These are phyloP conservation scores for Hysterium pulicare DNA, from an alignment of 2,329 filamentous ascomycete genomes.

Conservation along the genomic window DNA sequence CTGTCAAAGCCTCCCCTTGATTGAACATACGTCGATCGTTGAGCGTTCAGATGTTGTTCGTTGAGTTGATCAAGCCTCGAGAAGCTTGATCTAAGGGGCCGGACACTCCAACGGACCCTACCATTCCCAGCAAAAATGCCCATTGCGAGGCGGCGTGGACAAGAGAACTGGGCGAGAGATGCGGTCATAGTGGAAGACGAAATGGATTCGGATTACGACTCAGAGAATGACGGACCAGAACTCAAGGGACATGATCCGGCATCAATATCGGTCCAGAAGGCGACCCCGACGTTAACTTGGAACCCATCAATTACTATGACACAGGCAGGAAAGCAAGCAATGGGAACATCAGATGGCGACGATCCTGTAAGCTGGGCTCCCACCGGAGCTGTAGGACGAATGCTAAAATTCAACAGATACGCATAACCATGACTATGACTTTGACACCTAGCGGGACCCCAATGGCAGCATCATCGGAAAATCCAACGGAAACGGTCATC, in stretches of 20 bases:
- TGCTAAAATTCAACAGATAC: constrained; percentile 17
- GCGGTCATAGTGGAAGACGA: constrained; percentile 14
- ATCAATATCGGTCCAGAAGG: constrained; percentile 5
- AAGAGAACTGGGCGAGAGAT: constrained; percentile 23
- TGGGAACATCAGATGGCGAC: no score
- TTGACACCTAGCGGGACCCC: constrained; percentile 13
- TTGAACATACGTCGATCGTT: constrained; percentile 17
- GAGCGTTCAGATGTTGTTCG: constrained; percentile 34
- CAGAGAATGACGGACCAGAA: constrained; percentile 7
- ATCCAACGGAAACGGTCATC: constrained; percentile 25
- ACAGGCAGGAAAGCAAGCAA: constrained; percentile 3
- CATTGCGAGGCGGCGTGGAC: constrained; percentile 18
- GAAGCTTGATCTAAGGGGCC: constrained; percentile 31
- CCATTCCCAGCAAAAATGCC: constrained; percentile 26
- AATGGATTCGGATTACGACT: constrained; percentile 4
- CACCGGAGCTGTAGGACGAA: no score
- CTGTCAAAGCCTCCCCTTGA: constrained; percentile 18
- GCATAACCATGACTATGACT: constrained; percentile 18
- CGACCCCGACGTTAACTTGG: constrained; percentile 22
- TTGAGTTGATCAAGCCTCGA: constrained; percentile 26
- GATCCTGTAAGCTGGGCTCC: no score
- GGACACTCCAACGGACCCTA: constrained; percentile 11
- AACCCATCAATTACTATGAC: not conserved
- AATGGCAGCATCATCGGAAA: constrained; percentile 14
- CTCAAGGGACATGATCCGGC: not conserved